A percentile compares a stretch with the other conserved stretches of the same genome.
These are phyloP conservation scores for Quercus cerris DNA, from an alignment of 306 rosid genomes.

Conservation along the genomic window DNA sequence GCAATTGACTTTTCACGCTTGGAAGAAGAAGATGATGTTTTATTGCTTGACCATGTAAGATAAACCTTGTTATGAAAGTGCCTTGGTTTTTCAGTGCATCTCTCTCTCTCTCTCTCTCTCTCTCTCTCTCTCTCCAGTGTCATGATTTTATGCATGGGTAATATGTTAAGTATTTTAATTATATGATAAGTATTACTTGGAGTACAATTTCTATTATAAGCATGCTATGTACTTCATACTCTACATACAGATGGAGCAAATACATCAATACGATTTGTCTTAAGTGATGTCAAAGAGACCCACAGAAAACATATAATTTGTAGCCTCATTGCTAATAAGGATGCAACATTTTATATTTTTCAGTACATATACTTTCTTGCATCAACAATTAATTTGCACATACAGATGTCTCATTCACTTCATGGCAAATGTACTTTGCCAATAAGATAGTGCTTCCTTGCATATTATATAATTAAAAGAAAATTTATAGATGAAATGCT, in stretches of 20 bases:
- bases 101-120: conserved; percentile 1
- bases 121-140: not conserved
- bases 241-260: not conserved
- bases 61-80: conserved; percentile 1
- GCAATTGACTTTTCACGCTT: conserved; percentile 95
- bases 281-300: not conserved
- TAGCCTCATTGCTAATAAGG: not conserved
- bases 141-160: not conserved
- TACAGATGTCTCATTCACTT: not conserved
- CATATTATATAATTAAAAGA: not conserved
- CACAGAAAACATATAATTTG: not conserved
- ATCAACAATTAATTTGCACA: not conserved
- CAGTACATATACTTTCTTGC: not conserved
- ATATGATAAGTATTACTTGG: not conserved
- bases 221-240: not conserved
- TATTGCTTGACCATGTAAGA: conserved; percentile 93
- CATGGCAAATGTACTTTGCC: not conserved
- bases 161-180: not conserved
- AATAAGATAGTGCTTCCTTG: not conserved
- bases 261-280: not conserved
- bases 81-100: conserved; percentile 2
- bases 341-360: not conserved
- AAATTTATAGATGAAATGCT: not conserved
- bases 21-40: conserved; percentile 96
- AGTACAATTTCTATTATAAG: not conserved